Conservation (phyloP, 176 grass and related monocot genomes). For the Olyra latifolia region DNA sequence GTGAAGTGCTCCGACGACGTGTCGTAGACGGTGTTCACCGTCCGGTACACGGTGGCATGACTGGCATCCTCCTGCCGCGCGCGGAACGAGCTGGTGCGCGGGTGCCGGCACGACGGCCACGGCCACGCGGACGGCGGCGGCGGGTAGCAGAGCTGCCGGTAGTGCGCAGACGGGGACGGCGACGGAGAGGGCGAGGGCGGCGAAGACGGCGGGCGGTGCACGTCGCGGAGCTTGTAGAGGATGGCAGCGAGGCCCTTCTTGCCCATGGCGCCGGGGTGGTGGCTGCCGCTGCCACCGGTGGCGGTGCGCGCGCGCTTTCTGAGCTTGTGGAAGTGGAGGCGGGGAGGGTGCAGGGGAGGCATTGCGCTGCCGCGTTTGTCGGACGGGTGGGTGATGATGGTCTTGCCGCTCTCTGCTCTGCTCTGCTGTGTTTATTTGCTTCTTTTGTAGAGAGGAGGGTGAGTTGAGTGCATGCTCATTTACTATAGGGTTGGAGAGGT, state of each 20-base stretch:
- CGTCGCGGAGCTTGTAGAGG: conserved; percentile 56
- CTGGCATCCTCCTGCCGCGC: conserved; percentile 33
- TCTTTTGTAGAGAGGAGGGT: conserved; percentile 34
- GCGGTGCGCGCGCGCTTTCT: conserved; percentile 34
- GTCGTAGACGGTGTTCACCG: conserved; percentile 65
- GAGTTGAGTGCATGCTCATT: conserved; percentile 18
- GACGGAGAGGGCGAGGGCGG: background rate
- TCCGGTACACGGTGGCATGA: conserved; percentile 61
- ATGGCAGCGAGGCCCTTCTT: conserved; percentile 52
- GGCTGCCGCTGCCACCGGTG: background rate
- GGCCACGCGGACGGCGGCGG: conserved; percentile 58
- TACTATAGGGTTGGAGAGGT: conserved; percentile 35
- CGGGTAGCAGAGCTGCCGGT: conserved; percentile 48
- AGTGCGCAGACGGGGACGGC: background rate
- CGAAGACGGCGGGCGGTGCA: conserved; percentile 13
- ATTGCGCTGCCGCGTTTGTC: conserved; percentile 39
- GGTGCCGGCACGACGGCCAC: conserved; percentile 84
- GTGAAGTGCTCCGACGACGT: conserved; percentile 34
- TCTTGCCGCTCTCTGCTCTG: conserved; percentile 13
- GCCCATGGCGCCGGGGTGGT: conserved; percentile 38
- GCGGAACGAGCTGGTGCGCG: conserved; percentile 78
- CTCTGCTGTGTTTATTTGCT: conserved; percentile 9
- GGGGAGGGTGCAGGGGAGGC: conserved; percentile 54
- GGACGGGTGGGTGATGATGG: conserved; percentile 24
- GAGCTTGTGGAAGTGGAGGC: conserved; percentile 46